A percentile compares a stretch with the other conserved stretches of the same genome.
Evolutionary conservation across 1,284 basidiomycete genomes (phyloP).

Genomic region (Lignosus rhinocerotis): DNA sequence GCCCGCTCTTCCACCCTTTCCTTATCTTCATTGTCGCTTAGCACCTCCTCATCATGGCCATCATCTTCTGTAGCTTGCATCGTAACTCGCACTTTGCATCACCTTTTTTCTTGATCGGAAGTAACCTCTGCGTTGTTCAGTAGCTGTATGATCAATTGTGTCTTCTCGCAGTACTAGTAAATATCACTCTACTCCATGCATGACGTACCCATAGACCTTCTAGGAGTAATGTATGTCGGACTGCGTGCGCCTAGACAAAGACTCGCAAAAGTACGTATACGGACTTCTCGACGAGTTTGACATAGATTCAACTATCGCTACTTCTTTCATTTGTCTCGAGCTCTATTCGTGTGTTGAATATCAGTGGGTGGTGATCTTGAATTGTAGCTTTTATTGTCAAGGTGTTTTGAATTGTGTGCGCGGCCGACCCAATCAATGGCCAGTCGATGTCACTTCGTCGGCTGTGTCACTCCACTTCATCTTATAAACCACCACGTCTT

Average conservation of each 20-base stretch:
- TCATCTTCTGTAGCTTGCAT: neutral
- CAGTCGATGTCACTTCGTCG: no score
- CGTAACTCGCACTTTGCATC: neutral
- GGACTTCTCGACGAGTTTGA: no score
- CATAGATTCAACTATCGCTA: no score
- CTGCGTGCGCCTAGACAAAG: neutral
- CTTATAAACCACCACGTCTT: no score
- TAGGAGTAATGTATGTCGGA: neutral
- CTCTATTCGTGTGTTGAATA: no score
- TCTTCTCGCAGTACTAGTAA: neutral
- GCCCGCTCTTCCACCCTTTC: no score
- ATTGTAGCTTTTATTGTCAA: no score
- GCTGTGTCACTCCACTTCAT: no score
- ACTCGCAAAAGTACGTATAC: neutral
- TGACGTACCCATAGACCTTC: slow-evolving; percentile 1
- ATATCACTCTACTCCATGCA: neutral
- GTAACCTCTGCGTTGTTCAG: neutral
- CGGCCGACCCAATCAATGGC: no score
- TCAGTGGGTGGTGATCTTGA: no score
- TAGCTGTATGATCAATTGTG: slow-evolving; percentile 1
- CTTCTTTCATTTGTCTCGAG: no score
- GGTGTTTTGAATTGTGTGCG: no score
- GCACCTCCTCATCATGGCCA: neutral
- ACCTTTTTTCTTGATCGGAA: neutral
- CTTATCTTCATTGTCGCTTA: neutral